These are phyloP conservation scores for Tylopilus vinaceipallidus DNA, from an alignment of 768 basidiomycete species.

Conservation along the genomic window DNA sequence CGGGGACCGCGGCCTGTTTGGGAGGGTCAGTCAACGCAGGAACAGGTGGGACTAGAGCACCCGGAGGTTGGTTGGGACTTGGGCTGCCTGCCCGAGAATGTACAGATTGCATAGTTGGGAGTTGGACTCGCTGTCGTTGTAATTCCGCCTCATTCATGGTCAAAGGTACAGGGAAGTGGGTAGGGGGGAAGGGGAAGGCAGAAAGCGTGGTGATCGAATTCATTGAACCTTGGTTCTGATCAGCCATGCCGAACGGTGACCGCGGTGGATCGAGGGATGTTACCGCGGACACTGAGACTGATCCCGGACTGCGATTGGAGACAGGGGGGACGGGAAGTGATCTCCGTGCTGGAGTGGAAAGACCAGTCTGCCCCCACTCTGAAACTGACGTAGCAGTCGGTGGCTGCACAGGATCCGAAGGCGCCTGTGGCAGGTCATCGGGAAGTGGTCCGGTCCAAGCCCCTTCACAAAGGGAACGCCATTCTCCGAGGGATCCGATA, in stretches of 20 bases:
- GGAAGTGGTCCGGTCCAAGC: constrained; percentile 55
- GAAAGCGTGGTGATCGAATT: constrained; percentile 66
- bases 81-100: constrained; percentile 21
- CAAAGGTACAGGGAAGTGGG: constrained; percentile 66
- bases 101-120: constrained; percentile 17
- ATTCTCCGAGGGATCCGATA: constrained; percentile 71
- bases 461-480: constrained; percentile 73
- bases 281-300: constrained; percentile 1
- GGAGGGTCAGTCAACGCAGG: constrained; percentile 23
- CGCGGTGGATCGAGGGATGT: constrained; percentile 23
- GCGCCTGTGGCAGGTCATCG: constrained; percentile 25
- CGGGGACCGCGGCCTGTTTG: constrained; percentile 5
- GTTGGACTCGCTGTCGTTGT: constrained; percentile 25
- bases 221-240: constrained; percentile 29
- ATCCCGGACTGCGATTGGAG: constrained; percentile 10
- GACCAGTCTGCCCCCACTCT: constrained; percentile 30
- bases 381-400: constrained; percentile 14
- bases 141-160: constrained; percentile 24
- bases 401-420: constrained; percentile 3
- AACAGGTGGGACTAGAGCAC: constrained; percentile 3
- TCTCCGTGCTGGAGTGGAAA: constrained; percentile 18
- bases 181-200: constrained; percentile 71
- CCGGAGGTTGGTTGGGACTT: constrained; percentile 4
- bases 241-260: constrained; percentile 18
- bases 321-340: constrained; percentile 23